Percentiles rank a stretch among this genome's conserved stretches.
phyloP scores from a whole-genome alignment of 768 basidiomycete species.

The Dentipellis sp. region DNA sequence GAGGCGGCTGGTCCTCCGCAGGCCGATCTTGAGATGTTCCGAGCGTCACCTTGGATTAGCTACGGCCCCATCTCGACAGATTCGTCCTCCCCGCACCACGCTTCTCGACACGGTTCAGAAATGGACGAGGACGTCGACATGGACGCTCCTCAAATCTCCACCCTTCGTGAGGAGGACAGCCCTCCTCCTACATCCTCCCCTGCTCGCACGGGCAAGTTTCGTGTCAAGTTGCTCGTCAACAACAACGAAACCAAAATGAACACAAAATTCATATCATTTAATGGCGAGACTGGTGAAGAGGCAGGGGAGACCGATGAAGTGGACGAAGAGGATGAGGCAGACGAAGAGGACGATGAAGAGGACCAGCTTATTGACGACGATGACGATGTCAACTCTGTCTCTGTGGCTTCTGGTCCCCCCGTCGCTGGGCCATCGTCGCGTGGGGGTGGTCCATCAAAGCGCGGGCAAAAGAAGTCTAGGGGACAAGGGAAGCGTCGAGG shows the following conservation, averaged over 20 bases:
- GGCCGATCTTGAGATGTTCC: slow-evolving; percentile 31
- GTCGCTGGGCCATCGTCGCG: slow-evolving; percentile 25
- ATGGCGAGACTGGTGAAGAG: slow-evolving; percentile 14
- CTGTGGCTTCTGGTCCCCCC: slow-evolving; percentile 19
- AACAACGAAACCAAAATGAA: slow-evolving; percentile 30
- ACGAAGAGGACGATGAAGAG: slow-evolving; percentile 60
- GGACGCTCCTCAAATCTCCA: slow-evolving; percentile 81
- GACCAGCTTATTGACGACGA: slow-evolving; percentile 81
- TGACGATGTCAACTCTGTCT: slow-evolving; percentile 31
- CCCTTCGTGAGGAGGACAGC: slow-evolving; percentile 62
- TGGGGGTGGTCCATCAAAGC: background rate
- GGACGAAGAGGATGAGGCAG: slow-evolving; percentile 40
- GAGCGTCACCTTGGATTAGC: slow-evolving; percentile 53
- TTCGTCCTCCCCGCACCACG: slow-evolving; percentile 3
- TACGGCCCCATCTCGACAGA: slow-evolving; percentile 25
- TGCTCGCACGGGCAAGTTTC: slow-evolving; percentile 27
- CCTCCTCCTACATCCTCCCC: slow-evolving; percentile 36
- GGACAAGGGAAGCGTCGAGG: slow-evolving; percentile 5
- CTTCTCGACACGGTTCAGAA: background rate
- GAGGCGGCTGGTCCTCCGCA: slow-evolving; percentile 6
- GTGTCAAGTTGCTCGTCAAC: slow-evolving; percentile 39
- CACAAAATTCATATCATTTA: slow-evolving; percentile 26
- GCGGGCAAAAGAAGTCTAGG: slow-evolving; percentile 12
- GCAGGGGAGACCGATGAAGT: slow-evolving; percentile 4
- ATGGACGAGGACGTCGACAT: slow-evolving; percentile 41